A percentile compares a stretch with the other conserved stretches of the same genome.
Conservation (phyloP, 225 moss, liverwort and hornwort genomes). For the Ulota crispa region DNA sequence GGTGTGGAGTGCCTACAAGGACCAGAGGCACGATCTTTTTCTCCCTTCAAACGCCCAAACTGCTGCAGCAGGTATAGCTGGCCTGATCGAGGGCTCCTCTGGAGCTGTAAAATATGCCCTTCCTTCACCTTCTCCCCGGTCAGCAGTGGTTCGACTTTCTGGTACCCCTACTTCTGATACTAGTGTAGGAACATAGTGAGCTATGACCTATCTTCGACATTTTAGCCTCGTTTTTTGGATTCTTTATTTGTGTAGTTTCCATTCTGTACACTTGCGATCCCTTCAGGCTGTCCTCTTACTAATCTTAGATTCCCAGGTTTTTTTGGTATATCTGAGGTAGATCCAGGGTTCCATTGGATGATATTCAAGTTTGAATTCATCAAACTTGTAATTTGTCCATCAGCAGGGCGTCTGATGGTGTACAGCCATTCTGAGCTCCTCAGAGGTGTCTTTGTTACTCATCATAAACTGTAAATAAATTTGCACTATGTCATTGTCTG, state of each 20-base stretch:
- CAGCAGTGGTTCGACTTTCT: constrained; percentile 64
- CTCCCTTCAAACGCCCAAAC: constrained; percentile 93
- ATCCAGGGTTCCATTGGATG: constrained; percentile 7
- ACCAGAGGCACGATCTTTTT: constrained; percentile 93
- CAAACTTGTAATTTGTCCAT: constrained; percentile 26
- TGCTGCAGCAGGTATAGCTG: constrained; percentile 89
- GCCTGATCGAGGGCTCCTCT: constrained; percentile 90
- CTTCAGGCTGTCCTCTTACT: constrained; percentile 20
- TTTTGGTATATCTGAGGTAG: constrained; percentile 23
- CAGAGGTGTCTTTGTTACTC: constrained; percentile 26
- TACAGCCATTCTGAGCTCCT: background rate
- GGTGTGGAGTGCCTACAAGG: constrained; percentile 96
- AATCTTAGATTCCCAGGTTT: constrained; percentile 27
- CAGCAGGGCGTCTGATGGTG: background rate
- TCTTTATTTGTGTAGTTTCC: constrained; percentile 32
- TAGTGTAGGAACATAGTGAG: constrained; percentile 37
- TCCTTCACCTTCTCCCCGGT: constrained; percentile 73
- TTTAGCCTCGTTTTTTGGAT: background rate
- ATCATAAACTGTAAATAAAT: constrained; percentile 36
- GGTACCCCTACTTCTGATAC: constrained; percentile 46
- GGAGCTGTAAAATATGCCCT: constrained; percentile 81
- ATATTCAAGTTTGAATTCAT: constrained; percentile 21
- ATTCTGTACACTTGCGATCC: constrained; percentile 48
- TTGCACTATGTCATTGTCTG: constrained; percentile 12
- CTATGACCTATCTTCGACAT: background rate